A percentile compares a stretch with the other conserved stretches of the same genome.
phyloP scores from a whole-genome alignment of 805 yeast species.

The Diddensiella transvaalensis region DNA sequence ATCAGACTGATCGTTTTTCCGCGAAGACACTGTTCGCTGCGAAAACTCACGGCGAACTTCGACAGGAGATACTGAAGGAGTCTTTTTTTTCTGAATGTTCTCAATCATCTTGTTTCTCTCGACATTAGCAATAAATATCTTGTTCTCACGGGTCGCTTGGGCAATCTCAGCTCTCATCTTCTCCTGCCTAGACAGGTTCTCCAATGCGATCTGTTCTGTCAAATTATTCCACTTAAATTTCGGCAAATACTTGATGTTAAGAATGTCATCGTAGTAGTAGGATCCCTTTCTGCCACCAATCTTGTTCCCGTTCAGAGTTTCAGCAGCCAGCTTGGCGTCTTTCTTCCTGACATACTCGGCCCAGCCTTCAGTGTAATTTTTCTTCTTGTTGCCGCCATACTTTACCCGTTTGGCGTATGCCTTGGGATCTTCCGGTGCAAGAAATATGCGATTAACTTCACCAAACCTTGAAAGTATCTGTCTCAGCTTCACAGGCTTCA shows the following conservation, averaged over 20 bases:
- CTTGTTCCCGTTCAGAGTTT: conserved; percentile 79
- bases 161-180: conserved; percentile 84
- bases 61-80: conserved; percentile 29
- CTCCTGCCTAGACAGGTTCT: conserved; percentile 82
- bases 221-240: conserved; percentile 95
- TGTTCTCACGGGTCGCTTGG: conserved; percentile 83
- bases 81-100: conserved; percentile 55
- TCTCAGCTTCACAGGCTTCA: conserved; percentile 90
- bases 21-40: conserved; percentile 66
- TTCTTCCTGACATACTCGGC: conserved; percentile 80
- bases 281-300: conserved; percentile 90
- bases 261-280: conserved; percentile 89
- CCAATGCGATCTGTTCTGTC: conserved; percentile 88
- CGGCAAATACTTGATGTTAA: conserved; percentile 83
- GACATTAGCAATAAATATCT: conserved; percentile 75
- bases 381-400: conserved; percentile 89
- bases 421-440: conserved; percentile 78
- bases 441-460: conserved; percentile 75
- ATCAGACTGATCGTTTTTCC: conserved; percentile 56
- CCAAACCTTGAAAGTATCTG: conserved; percentile 82
- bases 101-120: conserved; percentile 80
- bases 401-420: conserved; percentile 65
- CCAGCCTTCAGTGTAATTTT: conserved; percentile 93
- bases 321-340: conserved; percentile 85
- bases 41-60: conserved; percentile 57